These are phyloP conservation scores for Nannizzia gypsea DNA, from an alignment of 2,329 filamentous ascomycete species.

Conservation along the genomic window DNA sequence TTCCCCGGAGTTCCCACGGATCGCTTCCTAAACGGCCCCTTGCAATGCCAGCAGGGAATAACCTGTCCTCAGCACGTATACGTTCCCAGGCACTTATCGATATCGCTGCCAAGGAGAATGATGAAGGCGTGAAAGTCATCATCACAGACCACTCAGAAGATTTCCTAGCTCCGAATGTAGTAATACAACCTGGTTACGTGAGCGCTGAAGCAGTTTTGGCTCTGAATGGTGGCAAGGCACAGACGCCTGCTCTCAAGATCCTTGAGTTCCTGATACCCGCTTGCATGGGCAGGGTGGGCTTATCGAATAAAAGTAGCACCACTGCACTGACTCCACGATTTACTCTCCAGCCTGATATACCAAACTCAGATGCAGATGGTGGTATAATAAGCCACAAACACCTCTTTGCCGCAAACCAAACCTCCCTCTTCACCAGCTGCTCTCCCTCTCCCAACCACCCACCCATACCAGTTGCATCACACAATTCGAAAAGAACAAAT, in stretches of 20 bases:
- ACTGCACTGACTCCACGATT: conserved; percentile 23
- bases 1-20: conserved; percentile 33
- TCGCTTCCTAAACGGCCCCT: conserved; percentile 30
- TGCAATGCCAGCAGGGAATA: conserved; percentile 33
- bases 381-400: conserved; percentile 36
- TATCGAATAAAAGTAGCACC: conserved; percentile 4
- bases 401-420: conserved; percentile 31
- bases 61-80: conserved; percentile 34
- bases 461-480: not conserved
- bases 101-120: conserved; percentile 30
- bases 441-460: conserved; percentile 26
- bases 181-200: conserved; percentile 10
- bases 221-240: conserved; percentile 6
- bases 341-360: conserved; percentile 32
- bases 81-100: conserved; percentile 37
- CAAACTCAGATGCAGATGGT: conserved; percentile 33
- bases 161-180: conserved; percentile 19
- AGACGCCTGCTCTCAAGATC: conserved; percentile 20
- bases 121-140: conserved; percentile 30
- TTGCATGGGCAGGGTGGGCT: conserved; percentile 29
- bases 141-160: conserved; percentile 33
- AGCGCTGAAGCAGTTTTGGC: conserved; percentile 19
- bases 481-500: conserved; percentile 7
- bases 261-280: conserved; percentile 33
- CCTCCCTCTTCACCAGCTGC: conserved; percentile 26